Evolutionary conservation across 2,329 filamentous ascomycete species (phyloP).

Genomic region (Raffaelea albimanens): DNA sequence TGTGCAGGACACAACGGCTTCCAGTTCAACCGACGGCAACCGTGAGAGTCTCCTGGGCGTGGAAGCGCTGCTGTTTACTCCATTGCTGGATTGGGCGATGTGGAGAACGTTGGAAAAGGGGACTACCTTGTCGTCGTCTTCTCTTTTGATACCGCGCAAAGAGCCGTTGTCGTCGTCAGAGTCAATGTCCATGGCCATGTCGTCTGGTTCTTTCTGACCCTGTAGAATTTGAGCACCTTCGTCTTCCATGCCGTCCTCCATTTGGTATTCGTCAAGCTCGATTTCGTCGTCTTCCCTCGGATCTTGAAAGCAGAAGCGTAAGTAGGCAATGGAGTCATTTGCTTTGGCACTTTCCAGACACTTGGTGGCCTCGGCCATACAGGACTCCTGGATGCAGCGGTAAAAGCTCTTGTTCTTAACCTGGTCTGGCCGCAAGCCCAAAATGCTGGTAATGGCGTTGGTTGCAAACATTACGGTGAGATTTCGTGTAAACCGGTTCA

Average conservation of each 20-base stretch:
- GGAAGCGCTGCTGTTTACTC: background rate
- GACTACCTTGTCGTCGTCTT: slow-evolving; percentile 8
- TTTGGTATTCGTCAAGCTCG: slow-evolving; percentile 25
- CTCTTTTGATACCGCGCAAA: slow-evolving; percentile 7
- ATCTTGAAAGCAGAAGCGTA: slow-evolving; percentile 77
- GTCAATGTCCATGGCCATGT: slow-evolving; percentile 24
- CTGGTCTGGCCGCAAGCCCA: slow-evolving; percentile 60
- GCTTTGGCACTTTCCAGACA: slow-evolving; percentile 79
- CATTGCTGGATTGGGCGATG: background rate
- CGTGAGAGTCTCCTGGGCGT: slow-evolving; percentile 15
- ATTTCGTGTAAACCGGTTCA: slow-evolving; percentile 78
- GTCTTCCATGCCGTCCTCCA: slow-evolving; percentile 16
- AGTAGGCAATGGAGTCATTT: slow-evolving; percentile 83
- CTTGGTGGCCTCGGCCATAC: slow-evolving; percentile 64
- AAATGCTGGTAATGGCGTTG: slow-evolving; percentile 62
- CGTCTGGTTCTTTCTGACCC: slow-evolving; percentile 7
- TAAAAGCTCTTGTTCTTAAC: slow-evolving; percentile 76
- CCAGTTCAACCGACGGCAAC: slow-evolving; percentile 55
- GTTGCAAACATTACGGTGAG: slow-evolving; percentile 83
- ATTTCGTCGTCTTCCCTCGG: slow-evolving; percentile 49
- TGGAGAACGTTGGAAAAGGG: slow-evolving; percentile 1
- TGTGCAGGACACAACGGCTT: slow-evolving; percentile 85
- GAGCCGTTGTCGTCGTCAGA: background rate
- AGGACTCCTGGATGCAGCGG: slow-evolving; percentile 73
- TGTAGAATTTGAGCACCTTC: background rate